Conservation (phyloP, 2,329 filamentous ascomycete genomes). For the Fusarium staphyleae region DNA sequence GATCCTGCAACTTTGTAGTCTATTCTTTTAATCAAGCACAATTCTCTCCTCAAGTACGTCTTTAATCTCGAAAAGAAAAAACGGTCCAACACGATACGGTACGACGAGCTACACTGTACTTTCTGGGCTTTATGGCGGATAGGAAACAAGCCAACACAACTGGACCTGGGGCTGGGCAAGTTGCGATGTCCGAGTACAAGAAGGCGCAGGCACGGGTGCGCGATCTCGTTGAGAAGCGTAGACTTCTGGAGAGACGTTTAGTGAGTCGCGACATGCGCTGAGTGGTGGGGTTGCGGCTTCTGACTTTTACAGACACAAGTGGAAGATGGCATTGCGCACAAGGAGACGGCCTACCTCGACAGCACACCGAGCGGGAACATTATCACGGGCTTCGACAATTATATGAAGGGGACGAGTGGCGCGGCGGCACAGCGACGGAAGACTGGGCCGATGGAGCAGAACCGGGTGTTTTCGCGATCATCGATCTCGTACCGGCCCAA, state of each 20-base stretch:
- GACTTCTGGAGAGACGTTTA: constrained; percentile 49
- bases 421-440: constrained; percentile 69
- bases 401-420: constrained; percentile 86
- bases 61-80: neutral
- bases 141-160: constrained; percentile 39
- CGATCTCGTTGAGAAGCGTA: constrained; percentile 55
- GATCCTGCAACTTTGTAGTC: constrained; percentile 7
- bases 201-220: constrained; percentile 58
- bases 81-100: neutral
- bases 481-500: constrained; percentile 67
- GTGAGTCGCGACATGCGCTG: constrained; percentile 37
- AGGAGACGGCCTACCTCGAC: constrained; percentile 89
- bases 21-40: constrained; percentile 8
- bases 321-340: constrained; percentile 84
- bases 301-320: constrained; percentile 46
- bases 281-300: constrained; percentile 43
- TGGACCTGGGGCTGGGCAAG: constrained; percentile 41
- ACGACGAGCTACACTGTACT: neutral
- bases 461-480: constrained; percentile 75
- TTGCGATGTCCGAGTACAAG: constrained; percentile 57
- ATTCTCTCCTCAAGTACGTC: constrained; percentile 1
- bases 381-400: constrained; percentile 96
- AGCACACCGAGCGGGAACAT: constrained; percentile 92
- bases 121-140: constrained; percentile 45
- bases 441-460: constrained; percentile 69